Conservation (phyloP, 352 stramenopile species). For the Pythium diclinum region DNA sequence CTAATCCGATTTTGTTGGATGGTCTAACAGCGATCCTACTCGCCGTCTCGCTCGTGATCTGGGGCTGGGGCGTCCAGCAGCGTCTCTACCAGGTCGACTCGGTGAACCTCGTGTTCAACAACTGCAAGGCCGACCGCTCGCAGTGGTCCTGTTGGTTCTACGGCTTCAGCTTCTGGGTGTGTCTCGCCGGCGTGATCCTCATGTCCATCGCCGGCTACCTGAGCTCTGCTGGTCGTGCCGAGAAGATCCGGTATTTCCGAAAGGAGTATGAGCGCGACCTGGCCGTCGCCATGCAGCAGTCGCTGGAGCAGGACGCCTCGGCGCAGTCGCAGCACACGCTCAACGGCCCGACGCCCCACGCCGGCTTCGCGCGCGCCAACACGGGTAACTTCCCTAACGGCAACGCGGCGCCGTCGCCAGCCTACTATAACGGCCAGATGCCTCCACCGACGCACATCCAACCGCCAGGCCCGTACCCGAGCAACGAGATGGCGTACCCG, state of each 20-base stretch:
- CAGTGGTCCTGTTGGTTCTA: conserved; percentile 88
- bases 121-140: conserved; percentile 61
- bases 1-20: conserved; percentile 12
- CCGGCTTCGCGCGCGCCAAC: conserved; percentile 19
- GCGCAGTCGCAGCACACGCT: conserved; percentile 25
- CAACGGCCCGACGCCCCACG: conserved; percentile 18
- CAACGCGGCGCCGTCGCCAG: conserved; percentile 1
- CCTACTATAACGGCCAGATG: conserved; percentile 22
- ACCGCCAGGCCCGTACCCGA: conserved; percentile 20
- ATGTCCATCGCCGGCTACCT: conserved; percentile 74
- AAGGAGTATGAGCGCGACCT: conserved; percentile 81
- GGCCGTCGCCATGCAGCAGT: conserved; percentile 72
- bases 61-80: conserved; percentile 74
- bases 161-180: conserved; percentile 84
- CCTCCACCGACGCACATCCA: conserved; percentile 5
- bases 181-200: conserved; percentile 74
- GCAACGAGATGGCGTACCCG: conserved; percentile 51
- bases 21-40: conserved; percentile 50
- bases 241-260: conserved; percentile 85
- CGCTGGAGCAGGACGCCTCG: conserved; percentile 49
- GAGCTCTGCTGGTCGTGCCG: conserved; percentile 71
- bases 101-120: conserved; percentile 71
- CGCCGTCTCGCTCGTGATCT: conserved; percentile 73
- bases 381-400: conserved; percentile 9
- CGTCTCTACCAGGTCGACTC: conserved; percentile 77